These are phyloP conservation scores for Suillus brevipes DNA, from an alignment of 768 basidiomycete species.

Conservation along the genomic window DNA sequence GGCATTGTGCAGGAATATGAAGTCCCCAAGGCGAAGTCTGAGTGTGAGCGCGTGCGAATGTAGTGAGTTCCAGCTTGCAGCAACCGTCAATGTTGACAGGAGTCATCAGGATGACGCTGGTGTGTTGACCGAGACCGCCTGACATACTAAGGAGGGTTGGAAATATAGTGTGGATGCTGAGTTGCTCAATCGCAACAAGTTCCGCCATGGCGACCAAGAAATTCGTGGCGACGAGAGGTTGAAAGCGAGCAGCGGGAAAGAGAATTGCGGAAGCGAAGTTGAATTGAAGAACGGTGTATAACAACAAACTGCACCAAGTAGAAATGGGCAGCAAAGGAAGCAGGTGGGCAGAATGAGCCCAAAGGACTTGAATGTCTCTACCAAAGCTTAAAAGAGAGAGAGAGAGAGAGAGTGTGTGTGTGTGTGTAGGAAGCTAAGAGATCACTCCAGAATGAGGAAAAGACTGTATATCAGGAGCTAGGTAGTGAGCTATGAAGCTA, in stretches of 20 bases:
- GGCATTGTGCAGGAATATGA: not conserved
- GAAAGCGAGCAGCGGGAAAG: not conserved
- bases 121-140: not conserved
- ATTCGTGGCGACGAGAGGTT: not conserved
- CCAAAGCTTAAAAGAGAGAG: no score
- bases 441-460: no score
- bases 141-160: not conserved
- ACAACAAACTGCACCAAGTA: no score
- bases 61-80: not conserved
- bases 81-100: not conserved
- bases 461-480: no score
- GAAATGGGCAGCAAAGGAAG: no score
- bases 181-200: not conserved
- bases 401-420: no score
- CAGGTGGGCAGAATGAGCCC: no score
- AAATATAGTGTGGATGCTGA: not conserved
- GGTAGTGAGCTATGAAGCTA: no score
- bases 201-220: not conserved
- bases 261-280: not conserved
- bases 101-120: not conserved
- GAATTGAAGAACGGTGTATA: no score
- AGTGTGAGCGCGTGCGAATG: not conserved
- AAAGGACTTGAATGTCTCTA: no score
- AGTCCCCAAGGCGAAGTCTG: not conserved
- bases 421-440: no score